Conservation (phyloP, 371 early-diverging fungal species). For the Mortierella sp. region DNA sequence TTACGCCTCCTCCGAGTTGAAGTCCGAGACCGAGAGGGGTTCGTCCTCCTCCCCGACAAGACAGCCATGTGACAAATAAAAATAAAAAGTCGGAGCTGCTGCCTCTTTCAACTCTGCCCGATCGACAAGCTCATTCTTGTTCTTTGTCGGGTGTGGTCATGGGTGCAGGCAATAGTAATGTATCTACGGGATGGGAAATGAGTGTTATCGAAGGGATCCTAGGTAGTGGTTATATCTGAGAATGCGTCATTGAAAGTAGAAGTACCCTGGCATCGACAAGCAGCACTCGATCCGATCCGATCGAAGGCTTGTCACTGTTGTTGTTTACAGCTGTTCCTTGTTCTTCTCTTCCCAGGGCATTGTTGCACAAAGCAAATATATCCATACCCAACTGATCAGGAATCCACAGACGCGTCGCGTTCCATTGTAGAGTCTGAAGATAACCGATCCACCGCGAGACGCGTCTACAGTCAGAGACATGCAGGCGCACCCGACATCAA, state of each 20-base stretch:
- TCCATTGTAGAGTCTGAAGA: too few relatives aligned
- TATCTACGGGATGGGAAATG: background rate
- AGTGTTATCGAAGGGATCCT: background rate
- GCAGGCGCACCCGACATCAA: too few relatives aligned
- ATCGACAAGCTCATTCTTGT: background rate
- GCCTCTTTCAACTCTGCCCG: background rate
- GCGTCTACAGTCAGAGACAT: too few relatives aligned
- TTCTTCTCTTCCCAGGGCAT: background rate
- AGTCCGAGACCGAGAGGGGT: constrained; percentile 1
- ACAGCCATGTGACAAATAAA: constrained; percentile 1
- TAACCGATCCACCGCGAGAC: too few relatives aligned
- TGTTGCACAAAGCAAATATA: background rate
- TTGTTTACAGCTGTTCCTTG: background rate
- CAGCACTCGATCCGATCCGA: background rate
- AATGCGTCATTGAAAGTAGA: background rate
- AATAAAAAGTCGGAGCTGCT: constrained; percentile 4
- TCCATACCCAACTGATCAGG: background rate
- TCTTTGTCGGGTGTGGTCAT: background rate
- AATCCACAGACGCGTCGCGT: background rate
- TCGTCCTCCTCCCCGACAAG: background rate
- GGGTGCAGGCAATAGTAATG: background rate
- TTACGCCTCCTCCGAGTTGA: background rate
- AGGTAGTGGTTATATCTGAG: background rate
- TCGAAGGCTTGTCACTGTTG: background rate
- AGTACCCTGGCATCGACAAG: background rate